Conservation (phyloP, 2,329 filamentous ascomycete genomes). For the Ophiocordyceps sinensis region DNA sequence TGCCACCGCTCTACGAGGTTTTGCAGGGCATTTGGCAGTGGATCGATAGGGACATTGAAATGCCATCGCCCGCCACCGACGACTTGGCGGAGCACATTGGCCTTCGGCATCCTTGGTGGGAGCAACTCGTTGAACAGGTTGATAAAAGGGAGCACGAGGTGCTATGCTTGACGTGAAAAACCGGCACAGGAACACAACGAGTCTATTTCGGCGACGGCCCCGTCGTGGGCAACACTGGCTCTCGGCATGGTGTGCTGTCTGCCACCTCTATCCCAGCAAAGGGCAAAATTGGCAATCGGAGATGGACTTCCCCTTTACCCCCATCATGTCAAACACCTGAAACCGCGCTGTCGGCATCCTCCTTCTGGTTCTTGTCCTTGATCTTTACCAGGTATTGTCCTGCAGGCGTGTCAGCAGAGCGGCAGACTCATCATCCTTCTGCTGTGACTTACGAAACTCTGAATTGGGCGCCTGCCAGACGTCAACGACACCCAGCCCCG, state of each 20-base stretch:
- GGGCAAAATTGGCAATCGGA: no score
- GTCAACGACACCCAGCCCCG: constrained; percentile 19
- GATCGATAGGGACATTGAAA: constrained; percentile 15
- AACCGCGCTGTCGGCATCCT: constrained; percentile 23
- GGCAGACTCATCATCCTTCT: no score
- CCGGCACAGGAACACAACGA: background rate
- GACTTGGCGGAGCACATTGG: constrained; percentile 10
- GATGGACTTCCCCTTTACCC: background rate
- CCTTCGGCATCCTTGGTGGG: constrained; percentile 23
- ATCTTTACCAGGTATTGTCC: constrained; percentile 23
- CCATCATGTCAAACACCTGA: constrained; percentile 10
- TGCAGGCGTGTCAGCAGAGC: constrained; percentile 3
- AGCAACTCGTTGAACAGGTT: constrained; percentile 19
- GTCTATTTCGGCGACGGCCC: background rate
- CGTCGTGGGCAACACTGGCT: background rate
- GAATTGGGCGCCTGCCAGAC: constrained; percentile 22
- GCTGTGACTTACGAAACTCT: constrained; percentile 20
- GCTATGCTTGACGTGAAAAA: constrained; percentile 22
- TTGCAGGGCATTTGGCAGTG: constrained; percentile 20
- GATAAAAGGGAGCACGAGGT: constrained; percentile 17
- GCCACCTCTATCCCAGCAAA: no score
- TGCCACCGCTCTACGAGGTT: constrained; percentile 21
- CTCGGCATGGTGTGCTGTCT: no score
- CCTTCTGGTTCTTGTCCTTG: constrained; percentile 14
- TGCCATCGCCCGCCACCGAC: constrained; percentile 4